These are phyloP conservation scores for Lecanicillium sp. DNA, from an alignment of 2,329 filamentous ascomycete genomes.

Conservation along the genomic window DNA sequence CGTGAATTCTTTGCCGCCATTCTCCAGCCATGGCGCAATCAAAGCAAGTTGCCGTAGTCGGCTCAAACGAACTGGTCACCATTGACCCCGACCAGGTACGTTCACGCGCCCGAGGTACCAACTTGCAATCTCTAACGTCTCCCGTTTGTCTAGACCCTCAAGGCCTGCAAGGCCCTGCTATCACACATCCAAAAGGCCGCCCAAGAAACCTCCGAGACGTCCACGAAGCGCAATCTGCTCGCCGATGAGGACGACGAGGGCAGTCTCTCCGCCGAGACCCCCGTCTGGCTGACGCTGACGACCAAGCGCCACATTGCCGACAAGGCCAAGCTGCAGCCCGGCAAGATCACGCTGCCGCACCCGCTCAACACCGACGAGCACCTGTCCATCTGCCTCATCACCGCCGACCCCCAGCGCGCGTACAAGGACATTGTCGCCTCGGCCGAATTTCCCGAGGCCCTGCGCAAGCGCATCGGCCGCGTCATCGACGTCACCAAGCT, in stretches of 20 bases:
- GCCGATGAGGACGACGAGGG: constrained; percentile 35
- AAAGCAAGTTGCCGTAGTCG: constrained; percentile 27
- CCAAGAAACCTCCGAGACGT: constrained; percentile 35
- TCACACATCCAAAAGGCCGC: constrained; percentile 52
- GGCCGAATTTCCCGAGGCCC: constrained; percentile 59
- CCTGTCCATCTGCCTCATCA: constrained; percentile 77
- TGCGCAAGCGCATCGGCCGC: constrained; percentile 61
- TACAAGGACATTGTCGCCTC: constrained; percentile 85
- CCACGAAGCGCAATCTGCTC: constrained; percentile 50
- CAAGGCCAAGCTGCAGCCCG: constrained; percentile 72
- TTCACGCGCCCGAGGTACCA: not conserved
- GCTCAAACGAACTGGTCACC: constrained; percentile 22
- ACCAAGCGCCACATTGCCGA: constrained; percentile 62
- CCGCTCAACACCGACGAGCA: constrained; percentile 60
- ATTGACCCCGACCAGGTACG: constrained; percentile 35
- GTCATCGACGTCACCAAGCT: constrained; percentile 81
- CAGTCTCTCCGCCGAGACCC: constrained; percentile 31
- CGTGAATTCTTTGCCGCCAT: too few species aligned
- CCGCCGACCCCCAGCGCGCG: constrained; percentile 68
- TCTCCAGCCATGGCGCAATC: constrained; percentile 30
- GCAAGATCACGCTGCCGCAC: constrained; percentile 73
- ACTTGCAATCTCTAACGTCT: constrained; percentile 2
- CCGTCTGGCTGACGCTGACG: constrained; percentile 55
- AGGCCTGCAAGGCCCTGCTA: constrained; percentile 56
- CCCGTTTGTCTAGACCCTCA: constrained; percentile 39